Evolutionary conservation across 208 protist genomes (phyloP).

Genomic region (Leishmania major): DNA sequence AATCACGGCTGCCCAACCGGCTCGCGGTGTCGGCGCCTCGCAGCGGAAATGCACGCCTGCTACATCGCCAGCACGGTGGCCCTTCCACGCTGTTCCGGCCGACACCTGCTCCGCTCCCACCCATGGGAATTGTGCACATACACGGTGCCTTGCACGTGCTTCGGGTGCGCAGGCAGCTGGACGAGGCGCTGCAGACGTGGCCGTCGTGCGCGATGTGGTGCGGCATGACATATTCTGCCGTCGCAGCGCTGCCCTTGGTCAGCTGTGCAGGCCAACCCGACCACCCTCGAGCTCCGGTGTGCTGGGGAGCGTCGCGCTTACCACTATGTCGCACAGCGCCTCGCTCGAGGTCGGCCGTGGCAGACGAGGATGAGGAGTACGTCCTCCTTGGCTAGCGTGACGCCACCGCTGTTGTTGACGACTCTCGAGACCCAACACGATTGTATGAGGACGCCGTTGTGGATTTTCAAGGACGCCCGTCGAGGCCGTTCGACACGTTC

Average conservation of each 20-base stretch:
- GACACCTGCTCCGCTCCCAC: not conserved
- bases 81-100: not conserved
- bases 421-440: not conserved
- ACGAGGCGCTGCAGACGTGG: not conserved
- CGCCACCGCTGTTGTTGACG: not conserved
- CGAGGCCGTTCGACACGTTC: not conserved
- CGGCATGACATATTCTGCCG: not conserved
- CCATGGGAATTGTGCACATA: not conserved
- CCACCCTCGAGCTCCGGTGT: not conserved
- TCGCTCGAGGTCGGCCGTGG: not conserved
- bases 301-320: not conserved
- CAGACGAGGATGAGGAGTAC: not conserved
- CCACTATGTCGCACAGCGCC: not conserved
- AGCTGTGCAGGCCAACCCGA: not conserved
- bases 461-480: not conserved
- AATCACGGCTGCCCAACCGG: not conserved
- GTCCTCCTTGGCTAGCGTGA: not conserved
- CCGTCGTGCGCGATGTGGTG: not conserved
- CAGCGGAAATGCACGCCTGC: constrained; percentile 1
- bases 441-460: not conserved
- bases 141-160: not conserved
- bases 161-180: not conserved
- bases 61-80: not conserved
- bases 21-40: not conserved
- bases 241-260: not conserved